phyloP scores from a whole-genome alignment of 495 filamentous ascomycete genomes.

The Podospora comata region DNA sequence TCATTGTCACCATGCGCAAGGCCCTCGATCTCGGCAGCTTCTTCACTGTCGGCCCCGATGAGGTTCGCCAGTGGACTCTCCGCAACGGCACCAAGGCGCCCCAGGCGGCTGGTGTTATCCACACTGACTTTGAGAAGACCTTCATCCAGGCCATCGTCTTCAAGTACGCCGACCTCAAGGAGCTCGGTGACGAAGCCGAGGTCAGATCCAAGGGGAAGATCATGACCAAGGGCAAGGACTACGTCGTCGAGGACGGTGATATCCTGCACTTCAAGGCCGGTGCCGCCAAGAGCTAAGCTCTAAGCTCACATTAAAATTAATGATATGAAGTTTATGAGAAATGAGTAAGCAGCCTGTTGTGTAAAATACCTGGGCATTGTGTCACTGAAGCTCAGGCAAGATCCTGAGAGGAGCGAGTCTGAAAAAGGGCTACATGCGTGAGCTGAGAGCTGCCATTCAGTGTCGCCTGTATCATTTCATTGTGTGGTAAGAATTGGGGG shows the following conservation, averaged over 20 bases:
- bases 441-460: neutral
- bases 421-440: neutral
- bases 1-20: slow-evolving; percentile 91
- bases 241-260: slow-evolving; percentile 76
- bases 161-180: slow-evolving; percentile 75
- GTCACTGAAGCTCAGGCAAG: neutral
- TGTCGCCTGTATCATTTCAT: neutral
- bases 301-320: slow-evolving; percentile 10
- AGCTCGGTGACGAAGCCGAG: slow-evolving; percentile 80
- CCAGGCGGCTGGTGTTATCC: slow-evolving; percentile 95
- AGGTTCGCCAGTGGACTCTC: slow-evolving; percentile 98
- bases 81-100: slow-evolving; percentile 95
- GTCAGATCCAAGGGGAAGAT: slow-evolving; percentile 94
- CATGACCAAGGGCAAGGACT: slow-evolving; percentile 99
- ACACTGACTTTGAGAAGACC: slow-evolving; percentile 99
- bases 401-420: neutral
- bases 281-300: slow-evolving; percentile 72
- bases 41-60: slow-evolving; percentile 96
- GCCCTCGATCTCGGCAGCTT: slow-evolving; percentile 86
- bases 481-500: neutral
- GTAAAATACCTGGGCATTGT: neutral
- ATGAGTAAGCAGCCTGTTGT: neutral
- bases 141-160: slow-evolving; percentile 96
- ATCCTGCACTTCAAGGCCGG: slow-evolving; percentile 90
- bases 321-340: slow-evolving; percentile 21